phyloP scores from a whole-genome alignment of 768 basidiomycete species.

The Lyophyllum shimeji region DNA sequence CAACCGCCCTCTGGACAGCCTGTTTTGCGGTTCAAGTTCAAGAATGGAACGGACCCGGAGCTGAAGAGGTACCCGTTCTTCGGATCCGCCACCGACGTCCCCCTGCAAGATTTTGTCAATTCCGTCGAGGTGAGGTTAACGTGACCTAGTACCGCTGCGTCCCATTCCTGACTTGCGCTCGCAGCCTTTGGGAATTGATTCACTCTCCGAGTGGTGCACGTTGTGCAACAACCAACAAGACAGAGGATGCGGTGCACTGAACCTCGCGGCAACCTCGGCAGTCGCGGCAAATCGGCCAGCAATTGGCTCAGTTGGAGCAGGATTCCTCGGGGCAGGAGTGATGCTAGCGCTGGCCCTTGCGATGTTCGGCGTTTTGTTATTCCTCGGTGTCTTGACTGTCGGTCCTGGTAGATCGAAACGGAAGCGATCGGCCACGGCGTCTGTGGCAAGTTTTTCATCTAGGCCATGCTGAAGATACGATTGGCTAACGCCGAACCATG shows the following conservation, averaged over 20 bases:
- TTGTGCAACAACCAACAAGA: conserved; percentile 56
- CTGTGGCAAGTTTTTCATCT: conserved; percentile 1
- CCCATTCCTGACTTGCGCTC: neutral
- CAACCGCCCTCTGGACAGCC: conserved; percentile 43
- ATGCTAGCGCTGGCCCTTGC: conserved; percentile 41
- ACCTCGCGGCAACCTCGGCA: conserved; percentile 32
- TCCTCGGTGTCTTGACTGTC: conserved; percentile 38
- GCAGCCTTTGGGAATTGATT: conserved; percentile 51
- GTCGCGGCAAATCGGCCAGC: conserved; percentile 27
- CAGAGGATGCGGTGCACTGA: conserved; percentile 55
- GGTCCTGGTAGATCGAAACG: conserved; percentile 17
- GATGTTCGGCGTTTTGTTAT: conserved; percentile 36
- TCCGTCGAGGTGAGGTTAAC: conserved; percentile 30
- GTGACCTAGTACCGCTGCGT: neutral
- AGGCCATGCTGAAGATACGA: neutral
- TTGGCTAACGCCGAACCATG: neutral
- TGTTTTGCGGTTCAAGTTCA: conserved; percentile 64
- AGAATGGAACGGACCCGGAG: conserved; percentile 54
- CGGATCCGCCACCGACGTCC: conserved; percentile 44
- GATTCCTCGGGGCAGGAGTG: conserved; percentile 64
- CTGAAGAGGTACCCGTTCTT: conserved; percentile 53
- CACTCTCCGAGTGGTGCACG: conserved; percentile 57
- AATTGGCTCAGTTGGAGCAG: conserved; percentile 60
- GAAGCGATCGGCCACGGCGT: conserved; percentile 1
- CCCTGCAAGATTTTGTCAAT: conserved; percentile 50